Conservation (phyloP, 129 eudicot species). For the Solidago caesia region DNA sequence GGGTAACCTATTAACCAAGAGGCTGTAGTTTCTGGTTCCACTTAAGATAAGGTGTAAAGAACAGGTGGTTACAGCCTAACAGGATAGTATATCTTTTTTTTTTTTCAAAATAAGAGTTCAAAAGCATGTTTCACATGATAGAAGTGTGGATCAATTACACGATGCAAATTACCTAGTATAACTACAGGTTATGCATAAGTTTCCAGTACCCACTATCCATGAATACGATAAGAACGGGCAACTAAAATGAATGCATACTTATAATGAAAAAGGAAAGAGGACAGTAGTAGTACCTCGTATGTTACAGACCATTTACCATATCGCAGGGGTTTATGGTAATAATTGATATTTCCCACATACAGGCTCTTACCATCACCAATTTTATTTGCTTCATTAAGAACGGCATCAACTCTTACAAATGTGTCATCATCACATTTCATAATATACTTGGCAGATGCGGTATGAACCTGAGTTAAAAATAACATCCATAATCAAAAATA, state of each 20-base stretch:
- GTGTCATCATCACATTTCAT: conserved; percentile 99
- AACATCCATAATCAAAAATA: not conserved
- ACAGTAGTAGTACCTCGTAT: conserved; percentile 52
- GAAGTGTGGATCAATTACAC: not conserved
- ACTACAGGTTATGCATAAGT: not conserved
- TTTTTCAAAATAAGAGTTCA: not conserved
- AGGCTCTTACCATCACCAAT: conserved; percentile 50
- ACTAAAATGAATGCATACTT: not conserved
- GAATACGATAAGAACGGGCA: not conserved
- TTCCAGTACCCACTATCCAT: not conserved
- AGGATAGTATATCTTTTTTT: no score
- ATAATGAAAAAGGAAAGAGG: not conserved
- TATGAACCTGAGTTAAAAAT: conserved; percentile 53
- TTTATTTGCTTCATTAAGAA: conserved; percentile 55
- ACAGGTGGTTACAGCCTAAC: not conserved
- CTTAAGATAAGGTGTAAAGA: not conserved
- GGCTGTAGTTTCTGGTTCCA: no score
- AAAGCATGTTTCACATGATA: conserved; percentile 10
- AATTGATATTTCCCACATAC: conserved; percentile 82
- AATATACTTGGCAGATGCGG: conserved; percentile 65
- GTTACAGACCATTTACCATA: conserved; percentile 85
- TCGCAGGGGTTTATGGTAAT: conserved; percentile 76
- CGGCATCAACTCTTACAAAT: conserved; percentile 72
- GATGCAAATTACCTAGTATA: not conserved
- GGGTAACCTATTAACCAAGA: no score